Base-by-base conservation (phyloP, 208 protist species). In the Trichomonas tenax region DNA sequence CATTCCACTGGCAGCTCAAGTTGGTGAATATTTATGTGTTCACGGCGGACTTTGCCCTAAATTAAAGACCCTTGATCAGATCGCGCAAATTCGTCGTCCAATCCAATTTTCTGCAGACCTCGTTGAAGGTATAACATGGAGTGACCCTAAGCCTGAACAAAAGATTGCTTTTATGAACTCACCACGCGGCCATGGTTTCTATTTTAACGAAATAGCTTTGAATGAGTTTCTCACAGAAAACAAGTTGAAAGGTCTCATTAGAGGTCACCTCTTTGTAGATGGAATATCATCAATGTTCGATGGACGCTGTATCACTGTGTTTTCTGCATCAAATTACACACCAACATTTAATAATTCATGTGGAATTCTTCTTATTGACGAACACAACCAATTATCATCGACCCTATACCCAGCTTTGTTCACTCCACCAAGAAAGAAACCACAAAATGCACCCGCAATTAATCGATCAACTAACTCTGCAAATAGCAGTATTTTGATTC, bases 271-370 rank as follows among this genome's bases (percentile, higher is more conserved):
- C 4, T 89, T n/a, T 31, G 40, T 89, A 26, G 82, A 89, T 10
- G 82, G 82, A n/a, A n/a, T 48, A 44, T 1, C 23, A 17, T 97
- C 97, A 88, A 97, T 97, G 96, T 89, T 89, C 23, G 23, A 89
- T 89, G 58, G 58, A 17, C 8, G 14, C 36, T 44, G 34, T n/a
- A n/a, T 89, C n/a, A 89, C 82, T n/a, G 82, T 89, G 14, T 89
- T 89, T 48, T 89, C 82, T 21, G 82, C 82, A 17, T 89, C 82
- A 45, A 46, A 46, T 48, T 89, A 89, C 26, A n/a, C 26, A 3
- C 58, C 58, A 72, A n/a, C 11, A 72, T n/a, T 72, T 17, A n/a
- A 72, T n/a, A 72, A 72, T 72, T n/a, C 11, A n/a, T 72, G 21
- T 72, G 58, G 58, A 17, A 72, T 72, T 6, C 26, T 72, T n/a